These are phyloP conservation scores for Kokia cookei DNA, from an alignment of 441 rosid genomes.

Conservation along the genomic window DNA sequence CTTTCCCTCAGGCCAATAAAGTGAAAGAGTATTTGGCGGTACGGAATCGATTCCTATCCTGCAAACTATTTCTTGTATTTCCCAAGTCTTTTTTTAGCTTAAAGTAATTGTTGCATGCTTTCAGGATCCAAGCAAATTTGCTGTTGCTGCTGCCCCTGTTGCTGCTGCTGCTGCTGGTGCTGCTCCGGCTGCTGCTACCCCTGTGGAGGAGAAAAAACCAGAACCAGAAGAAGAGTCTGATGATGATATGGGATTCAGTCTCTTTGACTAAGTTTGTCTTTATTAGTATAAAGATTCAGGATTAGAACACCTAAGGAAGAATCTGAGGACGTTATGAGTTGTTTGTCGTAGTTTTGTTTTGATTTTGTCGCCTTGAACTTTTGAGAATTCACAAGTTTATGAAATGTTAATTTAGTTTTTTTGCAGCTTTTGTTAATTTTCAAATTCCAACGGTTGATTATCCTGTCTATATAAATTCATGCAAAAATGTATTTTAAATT, in stretches of 20 bases:
- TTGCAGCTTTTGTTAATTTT: neutral
- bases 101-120: neutral
- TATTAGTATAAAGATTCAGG: slow-evolving; percentile 59
- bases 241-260: slow-evolving; percentile 73
- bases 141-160: neutral
- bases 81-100: neutral
- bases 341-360: neutral
- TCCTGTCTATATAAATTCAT: no score
- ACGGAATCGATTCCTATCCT: neutral
- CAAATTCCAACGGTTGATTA: neutral
- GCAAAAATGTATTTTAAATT: no score
- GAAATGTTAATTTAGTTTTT: neutral
- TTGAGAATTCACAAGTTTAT: neutral
- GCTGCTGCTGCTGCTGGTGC: slow-evolving; percentile 24
- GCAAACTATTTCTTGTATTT: neutral
- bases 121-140: slow-evolving; percentile 31
- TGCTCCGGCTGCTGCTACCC: slow-evolving; percentile 17
- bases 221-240: slow-evolving; percentile 82
- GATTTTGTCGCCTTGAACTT: neutral
- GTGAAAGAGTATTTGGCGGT: slow-evolving; percentile 86
- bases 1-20: slow-evolving; percentile 70
- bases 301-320: slow-evolving; percentile 10
- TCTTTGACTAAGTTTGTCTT: slow-evolving; percentile 41
- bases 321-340: neutral
- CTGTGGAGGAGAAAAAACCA: slow-evolving; percentile 57